Percentiles rank a stretch among this genome's conserved stretches.
Conservation (phyloP, 805 yeast species). For the Starmerella davenportii region DNA sequence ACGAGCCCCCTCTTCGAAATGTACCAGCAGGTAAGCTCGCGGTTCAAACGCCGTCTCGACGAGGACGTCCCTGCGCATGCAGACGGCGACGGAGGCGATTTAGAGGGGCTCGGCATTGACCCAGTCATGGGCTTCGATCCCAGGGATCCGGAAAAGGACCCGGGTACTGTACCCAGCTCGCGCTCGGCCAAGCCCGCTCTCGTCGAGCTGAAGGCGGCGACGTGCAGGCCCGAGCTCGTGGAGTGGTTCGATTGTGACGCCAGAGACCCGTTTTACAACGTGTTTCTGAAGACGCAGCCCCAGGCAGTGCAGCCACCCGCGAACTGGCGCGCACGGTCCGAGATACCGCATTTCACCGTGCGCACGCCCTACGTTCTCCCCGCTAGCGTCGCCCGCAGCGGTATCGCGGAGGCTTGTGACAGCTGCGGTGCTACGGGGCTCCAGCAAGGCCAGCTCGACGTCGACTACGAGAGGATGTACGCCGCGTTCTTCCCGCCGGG, state of each 20-base stretch:
- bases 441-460: constrained; percentile 58
- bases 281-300: constrained; percentile 43
- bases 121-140: too few species aligned
- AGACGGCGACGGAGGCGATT: not conserved
- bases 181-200: constrained; percentile 39
- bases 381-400: constrained; percentile 57
- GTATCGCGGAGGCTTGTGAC: constrained; percentile 58
- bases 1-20: constrained; percentile 9
- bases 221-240: constrained; percentile 49
- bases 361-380: constrained; percentile 44
- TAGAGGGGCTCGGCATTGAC: too few species aligned
- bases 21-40: constrained; percentile 7
- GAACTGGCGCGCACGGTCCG: constrained; percentile 71
- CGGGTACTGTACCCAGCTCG: not conserved
- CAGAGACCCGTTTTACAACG: constrained; percentile 49
- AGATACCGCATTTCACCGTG: constrained; percentile 30
- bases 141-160: not conserved
- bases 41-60: constrained; percentile 6
- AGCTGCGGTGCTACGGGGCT: constrained; percentile 23
- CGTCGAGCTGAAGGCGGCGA: constrained; percentile 43
- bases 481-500: constrained; percentile 64
- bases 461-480: constrained; percentile 65
- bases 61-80: not conserved
- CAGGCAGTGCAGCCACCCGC: constrained; percentile 61
- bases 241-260: constrained; percentile 85